phyloP scores from a whole-genome alignment of 208 protist genomes.

The Acanthamoeba polyphaga region DNA sequence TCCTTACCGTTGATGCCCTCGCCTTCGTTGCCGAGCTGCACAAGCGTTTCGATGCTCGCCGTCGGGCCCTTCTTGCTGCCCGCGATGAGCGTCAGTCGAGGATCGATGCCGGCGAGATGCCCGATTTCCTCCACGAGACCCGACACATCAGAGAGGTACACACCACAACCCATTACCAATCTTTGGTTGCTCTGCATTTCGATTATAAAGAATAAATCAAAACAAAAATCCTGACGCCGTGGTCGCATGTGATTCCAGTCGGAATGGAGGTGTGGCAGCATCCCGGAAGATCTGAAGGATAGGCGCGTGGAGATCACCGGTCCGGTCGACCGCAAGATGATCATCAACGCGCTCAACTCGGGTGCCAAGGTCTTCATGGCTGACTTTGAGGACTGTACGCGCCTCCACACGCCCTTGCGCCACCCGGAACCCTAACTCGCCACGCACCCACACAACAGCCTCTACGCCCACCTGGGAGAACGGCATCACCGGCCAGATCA shows the following conservation, averaged over 20 bases:
- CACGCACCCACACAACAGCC: neutral
- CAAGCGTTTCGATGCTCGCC: neutral
- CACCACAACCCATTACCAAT: neutral
- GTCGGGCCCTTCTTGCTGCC: constrained; percentile 7
- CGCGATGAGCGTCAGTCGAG: neutral
- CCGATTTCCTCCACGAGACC: constrained; percentile 50
- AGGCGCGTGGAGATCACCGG: constrained; percentile 78
- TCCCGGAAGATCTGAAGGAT: constrained; percentile 85
- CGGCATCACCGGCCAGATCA: constrained; percentile 86
- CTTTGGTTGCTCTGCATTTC: neutral
- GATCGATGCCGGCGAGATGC: constrained; percentile 23
- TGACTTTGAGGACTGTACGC: constrained; percentile 88
- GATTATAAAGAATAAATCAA: no score
- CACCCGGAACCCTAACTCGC: neutral
- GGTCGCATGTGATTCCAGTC: neutral
- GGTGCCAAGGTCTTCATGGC: constrained; percentile 89
- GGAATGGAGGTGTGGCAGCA: constrained; percentile 80
- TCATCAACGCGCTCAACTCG: constrained; percentile 90
- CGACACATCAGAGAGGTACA: constrained; percentile 67
- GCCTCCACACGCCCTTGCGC: no score
- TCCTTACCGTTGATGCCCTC: constrained; percentile 18
- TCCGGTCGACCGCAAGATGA: constrained; percentile 88
- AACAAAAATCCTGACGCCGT: neutral
- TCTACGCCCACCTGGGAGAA: constrained; percentile 87
- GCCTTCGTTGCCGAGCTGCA: neutral